Conservation (phyloP, 2,329 filamentous ascomycete species). For the Graphilbum sp. region DNA sequence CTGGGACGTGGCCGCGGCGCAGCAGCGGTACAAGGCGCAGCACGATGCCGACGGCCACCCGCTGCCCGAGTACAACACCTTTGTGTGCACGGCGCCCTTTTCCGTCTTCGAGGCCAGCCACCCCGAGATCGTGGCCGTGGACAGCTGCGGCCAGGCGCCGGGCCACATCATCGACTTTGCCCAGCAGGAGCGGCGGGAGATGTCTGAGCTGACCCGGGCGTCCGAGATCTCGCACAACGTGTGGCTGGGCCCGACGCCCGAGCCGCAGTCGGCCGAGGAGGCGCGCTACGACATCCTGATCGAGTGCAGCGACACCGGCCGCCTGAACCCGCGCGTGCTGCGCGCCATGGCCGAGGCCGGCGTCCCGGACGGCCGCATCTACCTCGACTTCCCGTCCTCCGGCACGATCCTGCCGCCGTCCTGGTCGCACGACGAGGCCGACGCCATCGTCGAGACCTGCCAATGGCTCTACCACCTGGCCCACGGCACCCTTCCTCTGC, state of each 20-base stretch:
- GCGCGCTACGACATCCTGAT: constrained; percentile 68
- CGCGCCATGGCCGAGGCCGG: constrained; percentile 42
- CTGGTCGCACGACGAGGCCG: constrained; percentile 68
- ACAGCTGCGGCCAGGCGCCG: constrained; percentile 54
- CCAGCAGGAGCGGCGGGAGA: constrained; percentile 75
- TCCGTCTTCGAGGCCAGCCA: constrained; percentile 54
- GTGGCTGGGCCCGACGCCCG: constrained; percentile 76
- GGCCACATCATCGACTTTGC: constrained; percentile 77
- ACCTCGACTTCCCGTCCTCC: constrained; percentile 77
- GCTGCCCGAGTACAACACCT: constrained; percentile 65
- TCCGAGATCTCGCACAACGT: constrained; percentile 83
- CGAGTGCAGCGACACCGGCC: constrained; percentile 74
- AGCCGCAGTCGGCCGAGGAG: constrained; percentile 41
- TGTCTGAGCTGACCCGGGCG: constrained; percentile 82
- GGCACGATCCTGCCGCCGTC: constrained; percentile 80
- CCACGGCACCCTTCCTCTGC: constrained; percentile 41
- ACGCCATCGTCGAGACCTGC: constrained; percentile 72
- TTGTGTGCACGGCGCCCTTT: constrained; percentile 52
- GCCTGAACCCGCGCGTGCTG: constrained; percentile 53
- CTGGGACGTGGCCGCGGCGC: constrained; percentile 58
- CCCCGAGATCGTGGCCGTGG: constrained; percentile 56
- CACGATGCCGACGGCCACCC: constrained; percentile 38
- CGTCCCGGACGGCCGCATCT: constrained; percentile 22
- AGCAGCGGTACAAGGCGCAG: constrained; percentile 55
- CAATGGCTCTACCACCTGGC: constrained; percentile 79